Percentiles rank a stretch among this genome's conserved stretches.
Conservation (phyloP, 225 moss, liverwort and hornwort species). For the Physcomitrellopsis africana region DNA sequence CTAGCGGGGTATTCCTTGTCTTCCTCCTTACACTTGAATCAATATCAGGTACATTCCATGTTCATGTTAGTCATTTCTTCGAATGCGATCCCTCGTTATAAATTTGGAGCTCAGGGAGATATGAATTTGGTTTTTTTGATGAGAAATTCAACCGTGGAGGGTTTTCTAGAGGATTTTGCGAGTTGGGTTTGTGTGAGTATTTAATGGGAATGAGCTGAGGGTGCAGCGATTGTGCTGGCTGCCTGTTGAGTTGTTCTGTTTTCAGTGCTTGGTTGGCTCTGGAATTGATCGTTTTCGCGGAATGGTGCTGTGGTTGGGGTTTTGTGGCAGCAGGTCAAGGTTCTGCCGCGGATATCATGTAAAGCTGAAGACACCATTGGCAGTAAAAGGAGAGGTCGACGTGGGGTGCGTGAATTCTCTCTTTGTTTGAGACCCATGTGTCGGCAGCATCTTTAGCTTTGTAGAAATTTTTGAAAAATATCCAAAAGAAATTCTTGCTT, state of each 20-base stretch:
- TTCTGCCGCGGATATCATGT: constrained; percentile 38
- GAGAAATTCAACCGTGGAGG: too few relatives aligned
- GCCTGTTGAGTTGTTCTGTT: not conserved
- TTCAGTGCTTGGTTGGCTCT: not conserved
- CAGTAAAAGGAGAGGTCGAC: constrained; percentile 61
- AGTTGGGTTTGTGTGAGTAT: not conserved
- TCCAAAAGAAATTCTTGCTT: too few relatives aligned
- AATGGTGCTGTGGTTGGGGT: not conserved
- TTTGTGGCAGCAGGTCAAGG: constrained; percentile 27
- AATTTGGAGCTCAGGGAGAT: too few relatives aligned
- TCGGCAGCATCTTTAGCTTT: not conserved
- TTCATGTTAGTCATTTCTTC: not conserved
- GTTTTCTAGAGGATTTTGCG: not conserved
- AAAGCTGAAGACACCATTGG: constrained; percentile 51
- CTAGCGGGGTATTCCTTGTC: constrained; percentile 9
- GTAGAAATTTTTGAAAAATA: not conserved
- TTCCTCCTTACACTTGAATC: not conserved
- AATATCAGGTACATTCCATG: constrained; percentile 13
- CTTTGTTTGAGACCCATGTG: not conserved
- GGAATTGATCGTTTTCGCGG: not conserved
- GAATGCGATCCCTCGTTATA: not conserved
- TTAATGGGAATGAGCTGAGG: not conserved
- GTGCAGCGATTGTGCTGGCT: not conserved
- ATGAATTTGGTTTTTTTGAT: too few relatives aligned
- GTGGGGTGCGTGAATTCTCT: constrained; percentile 46